Conservation (phyloP, 176 grass and related monocot genomes). For the Cenchrus americanus region DNA sequence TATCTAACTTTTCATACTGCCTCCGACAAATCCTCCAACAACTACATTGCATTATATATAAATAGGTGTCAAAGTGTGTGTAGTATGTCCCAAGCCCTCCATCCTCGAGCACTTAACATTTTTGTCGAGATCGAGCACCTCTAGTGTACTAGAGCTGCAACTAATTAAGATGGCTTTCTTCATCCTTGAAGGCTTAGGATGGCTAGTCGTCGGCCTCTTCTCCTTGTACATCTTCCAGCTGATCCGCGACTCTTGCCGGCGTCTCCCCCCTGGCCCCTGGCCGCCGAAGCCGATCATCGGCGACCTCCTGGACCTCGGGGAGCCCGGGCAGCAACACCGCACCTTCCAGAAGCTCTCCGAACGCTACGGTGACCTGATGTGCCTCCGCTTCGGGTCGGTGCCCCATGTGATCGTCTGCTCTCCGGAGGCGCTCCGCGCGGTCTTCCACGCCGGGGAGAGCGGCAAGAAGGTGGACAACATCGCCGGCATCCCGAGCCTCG, state of each 20-base stretch:
- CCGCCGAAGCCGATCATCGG: conserved; percentile 2
- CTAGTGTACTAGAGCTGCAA: not conserved
- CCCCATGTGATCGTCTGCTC: not conserved
- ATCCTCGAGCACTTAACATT: too few species aligned
- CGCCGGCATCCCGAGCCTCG: not conserved
- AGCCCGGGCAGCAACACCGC: not conserved
- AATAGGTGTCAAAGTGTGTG: not conserved
- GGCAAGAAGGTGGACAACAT: not conserved
- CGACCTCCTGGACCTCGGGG: not conserved
- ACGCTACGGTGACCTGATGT: not conserved
- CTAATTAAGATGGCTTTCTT: not conserved
- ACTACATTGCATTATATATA: not conserved
- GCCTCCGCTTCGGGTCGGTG: not conserved
- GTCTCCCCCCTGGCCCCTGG: conserved; percentile 14
- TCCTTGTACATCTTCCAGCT: not conserved
- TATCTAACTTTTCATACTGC: too few species aligned
- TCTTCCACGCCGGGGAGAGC: not conserved
- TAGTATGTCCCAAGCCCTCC: not conserved
- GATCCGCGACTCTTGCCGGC: not conserved
- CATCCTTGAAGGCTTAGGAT: not conserved
- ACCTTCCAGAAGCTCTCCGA: not conserved
- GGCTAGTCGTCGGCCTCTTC: not conserved
- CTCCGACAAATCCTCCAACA: too few species aligned
- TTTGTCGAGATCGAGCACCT: too few species aligned
- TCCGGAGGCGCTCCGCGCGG: not conserved